Conservation (phyloP, 2,329 filamentous ascomycete genomes). For the Diaporthe capsici region DNA sequence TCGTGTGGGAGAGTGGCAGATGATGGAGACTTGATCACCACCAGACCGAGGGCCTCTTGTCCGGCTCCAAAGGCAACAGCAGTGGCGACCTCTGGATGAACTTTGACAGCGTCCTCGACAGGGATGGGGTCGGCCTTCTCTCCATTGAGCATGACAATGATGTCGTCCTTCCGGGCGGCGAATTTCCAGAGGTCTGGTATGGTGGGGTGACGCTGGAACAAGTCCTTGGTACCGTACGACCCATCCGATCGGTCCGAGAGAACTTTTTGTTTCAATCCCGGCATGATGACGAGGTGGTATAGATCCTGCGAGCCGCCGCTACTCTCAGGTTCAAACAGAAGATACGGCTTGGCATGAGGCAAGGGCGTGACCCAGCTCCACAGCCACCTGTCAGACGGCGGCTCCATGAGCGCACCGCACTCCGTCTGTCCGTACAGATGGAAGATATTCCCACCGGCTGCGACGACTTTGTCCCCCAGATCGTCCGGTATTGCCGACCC, state of each 20-base stretch:
- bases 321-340: constrained; percentile 19
- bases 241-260: constrained; percentile 32
- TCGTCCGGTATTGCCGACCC: constrained; percentile 31
- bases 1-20: not conserved
- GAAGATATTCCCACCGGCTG: constrained; percentile 12
- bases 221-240: constrained; percentile 33
- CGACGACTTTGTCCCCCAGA: constrained; percentile 14
- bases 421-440: constrained; percentile 33
- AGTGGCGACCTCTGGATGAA: constrained; percentile 9
- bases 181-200: constrained; percentile 56
- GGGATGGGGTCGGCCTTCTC: constrained; percentile 50
- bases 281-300: constrained; percentile 17
- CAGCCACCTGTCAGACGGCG: constrained; percentile 13
- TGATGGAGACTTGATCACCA: constrained; percentile 15
- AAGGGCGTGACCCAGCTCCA: constrained; percentile 33
- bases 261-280: constrained; percentile 7
- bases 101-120: constrained; percentile 4
- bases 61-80: constrained; percentile 25
- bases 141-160: constrained; percentile 55
- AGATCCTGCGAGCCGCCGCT: not conserved
- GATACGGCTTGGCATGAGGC: constrained; percentile 16
- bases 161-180: constrained; percentile 54
- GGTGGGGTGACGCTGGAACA: constrained; percentile 49
- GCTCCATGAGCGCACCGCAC: constrained; percentile 32
- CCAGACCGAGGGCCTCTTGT: constrained; percentile 24